These are phyloP conservation scores for Tylopilus sp. DNA, from an alignment of 1,284 basidiomycete species.

Conservation along the genomic window DNA sequence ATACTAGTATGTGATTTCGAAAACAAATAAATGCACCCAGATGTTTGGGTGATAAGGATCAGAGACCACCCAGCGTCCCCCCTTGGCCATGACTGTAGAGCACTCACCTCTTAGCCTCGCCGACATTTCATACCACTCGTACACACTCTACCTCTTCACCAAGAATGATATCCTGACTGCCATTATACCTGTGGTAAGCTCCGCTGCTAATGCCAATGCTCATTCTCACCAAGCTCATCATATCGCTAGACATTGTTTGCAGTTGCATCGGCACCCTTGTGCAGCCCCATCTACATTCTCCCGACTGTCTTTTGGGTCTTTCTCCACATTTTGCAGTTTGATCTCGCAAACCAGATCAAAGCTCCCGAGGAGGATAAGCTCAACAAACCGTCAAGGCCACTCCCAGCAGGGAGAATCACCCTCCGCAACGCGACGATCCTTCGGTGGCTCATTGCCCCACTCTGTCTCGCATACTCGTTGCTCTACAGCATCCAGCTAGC, in stretches of 20 bases:
- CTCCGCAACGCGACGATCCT: slow-evolving; percentile 43
- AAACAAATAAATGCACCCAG: too few species aligned
- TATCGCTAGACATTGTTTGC: slow-evolving; percentile 49
- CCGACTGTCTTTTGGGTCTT: slow-evolving; percentile 54
- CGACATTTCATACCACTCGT: slow-evolving; percentile 34
- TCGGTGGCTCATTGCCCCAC: slow-evolving; percentile 50
- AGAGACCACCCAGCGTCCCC: too few species aligned
- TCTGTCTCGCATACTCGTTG: slow-evolving; percentile 47
- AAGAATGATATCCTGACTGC: slow-evolving; percentile 53
- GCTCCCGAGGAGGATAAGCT: slow-evolving; percentile 51
- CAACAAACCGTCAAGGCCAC: slow-evolving; percentile 55
- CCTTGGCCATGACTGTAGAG: slow-evolving; percentile 21
- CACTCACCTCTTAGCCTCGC: slow-evolving; percentile 14
- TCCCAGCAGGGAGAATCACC: slow-evolving; percentile 52
- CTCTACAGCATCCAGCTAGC: slow-evolving; percentile 43
- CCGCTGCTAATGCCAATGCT: neutral
- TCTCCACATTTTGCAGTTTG: slow-evolving; percentile 55
- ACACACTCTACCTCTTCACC: slow-evolving; percentile 54
- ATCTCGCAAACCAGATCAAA: slow-evolving; percentile 56
- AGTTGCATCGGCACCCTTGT: slow-evolving; percentile 45
- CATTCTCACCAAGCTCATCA: slow-evolving; percentile 5
- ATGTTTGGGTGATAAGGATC: too few species aligned
- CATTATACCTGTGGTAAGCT: slow-evolving; percentile 52
- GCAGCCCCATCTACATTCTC: slow-evolving; percentile 28
- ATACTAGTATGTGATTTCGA: too few species aligned